Base-by-base conservation (phyloP, 2,329 filamentous ascomycete species). In the Clonostachys chloroleuca region DNA sequence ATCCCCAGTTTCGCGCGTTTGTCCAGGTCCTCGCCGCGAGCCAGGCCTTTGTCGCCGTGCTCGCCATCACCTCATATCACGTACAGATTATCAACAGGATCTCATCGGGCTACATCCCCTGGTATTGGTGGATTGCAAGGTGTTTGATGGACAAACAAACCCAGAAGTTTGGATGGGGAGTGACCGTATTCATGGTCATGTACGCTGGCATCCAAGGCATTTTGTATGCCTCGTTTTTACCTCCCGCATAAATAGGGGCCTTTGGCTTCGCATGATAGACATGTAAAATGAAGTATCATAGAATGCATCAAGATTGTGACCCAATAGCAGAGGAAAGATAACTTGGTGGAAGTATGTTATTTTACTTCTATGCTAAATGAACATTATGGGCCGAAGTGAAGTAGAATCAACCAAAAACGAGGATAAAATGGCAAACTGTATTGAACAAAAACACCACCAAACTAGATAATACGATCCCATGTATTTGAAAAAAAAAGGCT, bases 81-180 rank as follows among this genome's bases (percentile, higher is more conserved):
- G 87, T 96, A 24, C 94, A 99, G 66, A 95, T 99, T 55, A 86
- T 97, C 58, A 95, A 87, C 41, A 82, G 94, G 20, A 77, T 99
- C 14, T 86, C 89, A 2, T 96, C 92, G 1, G 92, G 85, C 0
- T 96, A 92, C 64, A 88, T 91, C 2, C 67, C 94, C 16, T 96
- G 91, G 90, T 94, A 96, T 62, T 85, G 87, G 75, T 89, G 86
- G 74, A 63, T 95, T 37, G 88, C 87, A 1, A 68, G 67, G 5
- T 65, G 62, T 34, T 56, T 80, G 7, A 54, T 63, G 42, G 61
- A 67, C 14, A 46, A 57, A 56, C 56, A 10, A 60, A 61, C 54
- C 52, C 58, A 49, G 45, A 56, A 47, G 44, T 57, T 49, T 47
- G 71, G 54, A 66, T 57, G 60, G 16, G 59, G 57, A 44, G 61